phyloP scores from a whole-genome alignment of 2,329 filamentous ascomycete species.

The Fusarium sp. region DNA sequence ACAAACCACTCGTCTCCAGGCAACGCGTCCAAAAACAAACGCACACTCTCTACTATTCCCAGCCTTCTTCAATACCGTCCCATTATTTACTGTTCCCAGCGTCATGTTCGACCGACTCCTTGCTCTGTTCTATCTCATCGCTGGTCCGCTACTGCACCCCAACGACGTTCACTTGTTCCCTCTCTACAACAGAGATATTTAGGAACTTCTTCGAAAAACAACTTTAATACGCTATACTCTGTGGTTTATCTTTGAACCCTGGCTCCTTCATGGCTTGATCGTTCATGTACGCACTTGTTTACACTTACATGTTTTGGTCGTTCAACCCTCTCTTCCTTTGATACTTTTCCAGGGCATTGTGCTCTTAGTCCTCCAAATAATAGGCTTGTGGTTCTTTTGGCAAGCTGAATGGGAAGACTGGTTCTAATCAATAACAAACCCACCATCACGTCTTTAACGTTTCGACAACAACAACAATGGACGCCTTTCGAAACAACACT shows the following conservation, averaged over 20 bases:
- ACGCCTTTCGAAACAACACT: conserved; percentile 14
- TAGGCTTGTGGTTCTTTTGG: neutral
- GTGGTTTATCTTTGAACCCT: neutral
- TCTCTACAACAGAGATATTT: neutral
- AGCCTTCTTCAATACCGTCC: neutral
- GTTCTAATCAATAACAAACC: neutral
- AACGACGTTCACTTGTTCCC: neutral
- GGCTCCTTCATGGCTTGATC: neutral
- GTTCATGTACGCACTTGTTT: neutral
- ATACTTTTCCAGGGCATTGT: neutral
- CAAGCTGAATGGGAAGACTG: neutral
- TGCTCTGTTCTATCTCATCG: neutral
- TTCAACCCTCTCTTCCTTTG: neutral
- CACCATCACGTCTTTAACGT: neutral
- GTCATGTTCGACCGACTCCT: neutral
- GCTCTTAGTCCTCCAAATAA: neutral
- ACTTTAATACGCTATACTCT: neutral
- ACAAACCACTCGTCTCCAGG: neutral
- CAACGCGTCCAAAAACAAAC: neutral
- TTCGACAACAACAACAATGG: conserved; percentile 25
- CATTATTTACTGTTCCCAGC: neutral
- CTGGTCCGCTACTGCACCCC: neutral
- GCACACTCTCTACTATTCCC: neutral
- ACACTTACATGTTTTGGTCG: neutral
- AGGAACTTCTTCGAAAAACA: neutral